Conservation (phyloP, 2,329 filamentous ascomycete genomes). For the Ceratocystis eucalypticola region DNA sequence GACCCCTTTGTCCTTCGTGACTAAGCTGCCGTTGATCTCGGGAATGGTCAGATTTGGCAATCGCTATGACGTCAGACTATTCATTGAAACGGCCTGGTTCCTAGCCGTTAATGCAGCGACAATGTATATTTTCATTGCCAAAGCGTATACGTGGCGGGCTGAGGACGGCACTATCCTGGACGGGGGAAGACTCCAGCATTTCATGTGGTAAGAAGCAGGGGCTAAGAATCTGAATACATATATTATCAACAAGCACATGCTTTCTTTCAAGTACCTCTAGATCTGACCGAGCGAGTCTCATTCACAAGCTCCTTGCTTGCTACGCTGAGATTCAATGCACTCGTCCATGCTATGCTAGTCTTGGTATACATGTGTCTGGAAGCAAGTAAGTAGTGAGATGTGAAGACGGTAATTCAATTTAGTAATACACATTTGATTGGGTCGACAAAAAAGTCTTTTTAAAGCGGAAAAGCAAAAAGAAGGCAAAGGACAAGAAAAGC, state of each 20-base stretch:
- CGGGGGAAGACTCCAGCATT: constrained; percentile 51
- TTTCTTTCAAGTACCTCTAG: no score
- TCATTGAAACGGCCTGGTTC: constrained; percentile 57
- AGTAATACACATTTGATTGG: background rate
- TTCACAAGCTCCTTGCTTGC: no score
- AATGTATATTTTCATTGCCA: constrained; percentile 56
- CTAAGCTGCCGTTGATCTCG: constrained; percentile 1
- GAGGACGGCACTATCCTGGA: constrained; percentile 40
- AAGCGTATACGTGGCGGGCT: constrained; percentile 52
- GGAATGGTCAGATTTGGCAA: constrained; percentile 16
- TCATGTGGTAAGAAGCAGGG: constrained; percentile 54
- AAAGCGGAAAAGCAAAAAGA: background rate
- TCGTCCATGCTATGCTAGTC: no score
- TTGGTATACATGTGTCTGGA: no score
- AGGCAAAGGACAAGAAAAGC: background rate
- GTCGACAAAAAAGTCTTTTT: background rate
- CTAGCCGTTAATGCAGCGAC: constrained; percentile 49
- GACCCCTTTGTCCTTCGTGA: constrained; percentile 13
- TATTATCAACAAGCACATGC: no score
- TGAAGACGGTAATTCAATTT: background rate
- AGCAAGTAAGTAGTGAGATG: no score
- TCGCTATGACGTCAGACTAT: constrained; percentile 35
- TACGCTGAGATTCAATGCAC: no score
- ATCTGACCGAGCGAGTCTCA: no score
- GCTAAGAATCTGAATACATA: background rate